Evolutionary conservation across 2,329 filamentous ascomycete genomes (phyloP).

Genomic region (Rasamsonia emersonii): DNA sequence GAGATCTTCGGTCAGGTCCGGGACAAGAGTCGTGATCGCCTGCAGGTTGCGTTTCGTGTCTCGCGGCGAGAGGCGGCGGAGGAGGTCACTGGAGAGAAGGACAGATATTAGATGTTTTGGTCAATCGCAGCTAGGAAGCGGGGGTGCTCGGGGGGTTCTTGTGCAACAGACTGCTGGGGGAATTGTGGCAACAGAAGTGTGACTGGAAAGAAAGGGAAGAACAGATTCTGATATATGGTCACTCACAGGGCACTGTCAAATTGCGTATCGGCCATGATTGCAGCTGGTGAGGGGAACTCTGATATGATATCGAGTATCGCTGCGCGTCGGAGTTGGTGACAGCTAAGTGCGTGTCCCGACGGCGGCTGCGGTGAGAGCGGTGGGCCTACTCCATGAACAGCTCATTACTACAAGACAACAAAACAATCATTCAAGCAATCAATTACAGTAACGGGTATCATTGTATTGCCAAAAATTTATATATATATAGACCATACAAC

Average conservation of each 20-base stretch:
- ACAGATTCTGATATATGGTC: conserved; percentile 1
- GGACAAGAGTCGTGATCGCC: conserved; percentile 78
- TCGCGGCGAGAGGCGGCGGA: conserved; percentile 93
- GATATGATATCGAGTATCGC: conserved; percentile 1
- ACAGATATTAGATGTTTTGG: neutral
- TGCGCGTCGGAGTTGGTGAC: conserved; percentile 10
- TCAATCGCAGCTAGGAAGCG: neutral
- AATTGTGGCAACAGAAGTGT: neutral
- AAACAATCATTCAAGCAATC: too few relatives aligned
- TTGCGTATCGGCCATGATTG: conserved; percentile 39
- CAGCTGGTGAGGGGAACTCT: conserved; percentile 7
- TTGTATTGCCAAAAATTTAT: too few relatives aligned
- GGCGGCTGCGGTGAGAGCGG: too few relatives aligned
- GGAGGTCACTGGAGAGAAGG: conserved; percentile 87
- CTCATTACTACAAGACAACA: too few relatives aligned
- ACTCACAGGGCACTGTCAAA: conserved; percentile 45
- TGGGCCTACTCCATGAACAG: too few relatives aligned
- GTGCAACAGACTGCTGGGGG: neutral
- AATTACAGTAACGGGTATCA: too few relatives aligned
- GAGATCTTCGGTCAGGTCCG: conserved; percentile 91
- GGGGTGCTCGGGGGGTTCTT: conserved; percentile 4
- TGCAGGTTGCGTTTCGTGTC: conserved; percentile 82
- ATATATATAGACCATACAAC: too few relatives aligned
- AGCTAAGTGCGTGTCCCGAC: too few relatives aligned
- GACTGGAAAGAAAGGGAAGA: too few relatives aligned